Evolutionary conservation across 345 rosid species (phyloP).

Genomic region (Salix purpurea): DNA sequence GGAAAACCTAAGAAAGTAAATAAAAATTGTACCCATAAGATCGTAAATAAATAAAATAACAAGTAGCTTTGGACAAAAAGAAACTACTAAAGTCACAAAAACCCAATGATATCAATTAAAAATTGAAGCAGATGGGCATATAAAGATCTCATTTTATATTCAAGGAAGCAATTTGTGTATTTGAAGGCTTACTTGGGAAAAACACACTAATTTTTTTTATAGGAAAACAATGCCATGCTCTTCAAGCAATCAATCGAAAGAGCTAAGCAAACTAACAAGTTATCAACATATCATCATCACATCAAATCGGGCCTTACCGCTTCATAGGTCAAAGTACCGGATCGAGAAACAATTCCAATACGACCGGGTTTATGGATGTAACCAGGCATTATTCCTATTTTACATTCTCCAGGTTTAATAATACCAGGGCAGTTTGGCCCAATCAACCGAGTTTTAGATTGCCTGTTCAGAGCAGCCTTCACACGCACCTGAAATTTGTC

Average conservation of each 20-base stretch:
- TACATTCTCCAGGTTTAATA: slow-evolving; percentile 91
- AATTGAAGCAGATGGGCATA: neutral
- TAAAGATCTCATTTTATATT: no score
- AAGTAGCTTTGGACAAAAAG: neutral
- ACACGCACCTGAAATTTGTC: slow-evolving; percentile 65
- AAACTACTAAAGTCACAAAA: neutral
- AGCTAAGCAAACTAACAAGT: neutral
- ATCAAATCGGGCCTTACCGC: slow-evolving; percentile 55
- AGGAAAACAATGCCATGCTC: neutral
- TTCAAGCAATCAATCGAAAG: neutral
- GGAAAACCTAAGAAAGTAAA: slow-evolving; percentile 58
- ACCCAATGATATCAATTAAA: no score
- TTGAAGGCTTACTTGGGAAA: neutral
- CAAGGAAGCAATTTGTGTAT: neutral
- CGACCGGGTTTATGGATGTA: slow-evolving; percentile 98
- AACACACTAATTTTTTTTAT: no score
- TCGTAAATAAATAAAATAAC: no score
- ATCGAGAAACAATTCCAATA: slow-evolving; percentile 87
- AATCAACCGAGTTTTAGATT: slow-evolving; percentile 82
- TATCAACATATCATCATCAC: neutral
- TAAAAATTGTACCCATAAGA: neutral
- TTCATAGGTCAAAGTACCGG: slow-evolving; percentile 97
- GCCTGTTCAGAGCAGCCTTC: slow-evolving; percentile 81
- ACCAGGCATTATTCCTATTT: slow-evolving; percentile 95
- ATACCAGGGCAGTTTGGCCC: slow-evolving; percentile 98